Conservation (phyloP, 257 asterid species). For the Jacaranda mimosifolia region DNA sequence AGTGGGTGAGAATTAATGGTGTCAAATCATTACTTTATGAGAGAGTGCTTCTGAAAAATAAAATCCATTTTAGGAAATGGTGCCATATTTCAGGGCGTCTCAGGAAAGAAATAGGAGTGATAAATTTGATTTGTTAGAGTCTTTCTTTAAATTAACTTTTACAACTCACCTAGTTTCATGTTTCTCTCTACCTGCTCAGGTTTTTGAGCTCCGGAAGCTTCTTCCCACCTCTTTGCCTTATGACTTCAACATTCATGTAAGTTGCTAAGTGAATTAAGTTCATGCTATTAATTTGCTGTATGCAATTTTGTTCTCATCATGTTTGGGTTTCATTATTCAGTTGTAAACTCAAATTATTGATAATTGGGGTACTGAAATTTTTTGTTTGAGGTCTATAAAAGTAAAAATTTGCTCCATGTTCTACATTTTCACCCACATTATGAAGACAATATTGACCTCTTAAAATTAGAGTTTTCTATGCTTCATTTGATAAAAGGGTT, state of each 20-base stretch:
- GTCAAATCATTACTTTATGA: not conserved
- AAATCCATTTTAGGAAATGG: conserved; percentile 2
- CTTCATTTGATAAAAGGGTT: not conserved
- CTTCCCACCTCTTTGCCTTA: conserved; percentile 83
- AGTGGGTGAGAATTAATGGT: not conserved
- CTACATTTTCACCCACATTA: not conserved
- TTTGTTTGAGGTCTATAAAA: too few relatives aligned
- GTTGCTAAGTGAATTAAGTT: conserved; percentile 33
- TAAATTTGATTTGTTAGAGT: not conserved
- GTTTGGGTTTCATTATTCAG: not conserved
- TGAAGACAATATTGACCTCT: not conserved
- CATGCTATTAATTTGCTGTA: not conserved
- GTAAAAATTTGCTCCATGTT: not conserved
- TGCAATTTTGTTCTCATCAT: not conserved
- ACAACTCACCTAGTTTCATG: conserved; percentile 10
- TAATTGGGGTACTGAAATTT: too few relatives aligned
- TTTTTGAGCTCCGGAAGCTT: conserved; percentile 92
- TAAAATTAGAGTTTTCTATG: not conserved
- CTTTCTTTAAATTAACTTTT: not conserved
- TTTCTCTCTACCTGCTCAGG: conserved; percentile 51
- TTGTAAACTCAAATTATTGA: not conserved
- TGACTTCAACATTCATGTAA: conserved; percentile 91
- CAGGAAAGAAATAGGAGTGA: not conserved
- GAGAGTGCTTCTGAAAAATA: not conserved
- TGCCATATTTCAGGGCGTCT: not conserved